Evolutionary conservation across 768 basidiomycete genomes (phyloP).

Genomic region (Sistotremastrum niveocremeum): DNA sequence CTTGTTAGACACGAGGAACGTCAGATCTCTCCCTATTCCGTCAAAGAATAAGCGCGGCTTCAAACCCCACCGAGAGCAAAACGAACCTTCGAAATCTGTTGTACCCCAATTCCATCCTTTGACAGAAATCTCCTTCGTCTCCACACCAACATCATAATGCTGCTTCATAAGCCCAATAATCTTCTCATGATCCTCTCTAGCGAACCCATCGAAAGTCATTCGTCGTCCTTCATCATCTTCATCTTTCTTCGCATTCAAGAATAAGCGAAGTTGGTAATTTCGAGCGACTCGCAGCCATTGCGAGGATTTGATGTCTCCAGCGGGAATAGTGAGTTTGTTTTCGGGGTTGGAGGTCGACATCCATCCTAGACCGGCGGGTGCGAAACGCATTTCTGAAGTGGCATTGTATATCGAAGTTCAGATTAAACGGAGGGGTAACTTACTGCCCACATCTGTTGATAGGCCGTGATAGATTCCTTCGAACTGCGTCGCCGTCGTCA

Average conservation of each 20-base stretch:
- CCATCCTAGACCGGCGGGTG: conserved; percentile 88
- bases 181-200: conserved; percentile 89
- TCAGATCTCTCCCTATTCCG: conserved; percentile 68
- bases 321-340: conserved; percentile 46
- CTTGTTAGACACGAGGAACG: conserved; percentile 80
- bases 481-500: conserved; percentile 63
- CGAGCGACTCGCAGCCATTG: conserved; percentile 90
- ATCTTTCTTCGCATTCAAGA: conserved; percentile 35
- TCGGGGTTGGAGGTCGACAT: conserved; percentile 57
- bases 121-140: conserved; percentile 73
- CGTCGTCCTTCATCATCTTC: conserved; percentile 37
- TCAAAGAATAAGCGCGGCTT: not conserved
- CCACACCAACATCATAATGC: conserved; percentile 74
- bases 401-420: not conserved
- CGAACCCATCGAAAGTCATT: conserved; percentile 89
- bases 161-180: conserved; percentile 71
- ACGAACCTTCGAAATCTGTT: conserved; percentile 81
- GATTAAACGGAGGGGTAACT: conserved; percentile 5
- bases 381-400: conserved; percentile 71
- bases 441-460: conserved; percentile 66
- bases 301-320: conserved; percentile 71
- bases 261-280: conserved; percentile 79
- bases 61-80: not conserved
- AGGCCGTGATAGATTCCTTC: conserved; percentile 74
- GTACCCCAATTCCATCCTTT: conserved; percentile 99